phyloP scores from a whole-genome alignment of 768 basidiomycete genomes.

The Russula olivacea region DNA sequence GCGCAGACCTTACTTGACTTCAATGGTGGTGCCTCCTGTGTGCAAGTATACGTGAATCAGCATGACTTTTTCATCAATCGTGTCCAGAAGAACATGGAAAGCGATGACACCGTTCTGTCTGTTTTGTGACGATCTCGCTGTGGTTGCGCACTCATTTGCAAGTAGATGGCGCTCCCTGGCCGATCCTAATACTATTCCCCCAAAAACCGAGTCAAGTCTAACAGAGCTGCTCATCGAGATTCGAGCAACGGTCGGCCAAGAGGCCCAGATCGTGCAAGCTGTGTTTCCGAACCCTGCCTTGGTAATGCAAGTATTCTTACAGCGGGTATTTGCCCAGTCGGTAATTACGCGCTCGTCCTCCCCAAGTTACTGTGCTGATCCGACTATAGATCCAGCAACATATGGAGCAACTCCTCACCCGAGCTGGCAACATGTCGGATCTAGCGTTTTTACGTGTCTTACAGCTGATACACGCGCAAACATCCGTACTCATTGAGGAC shows the following conservation, averaged over 20 bases:
- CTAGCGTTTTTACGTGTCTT: constrained; percentile 87
- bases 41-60: constrained; percentile 98
- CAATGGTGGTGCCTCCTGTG: constrained; percentile 94
- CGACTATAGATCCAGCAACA: constrained; percentile 85
- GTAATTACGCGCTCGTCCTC: constrained; percentile 42
- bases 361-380: not conserved
- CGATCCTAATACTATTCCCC: constrained; percentile 71
- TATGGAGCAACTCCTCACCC: constrained; percentile 81
- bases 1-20: constrained; percentile 96
- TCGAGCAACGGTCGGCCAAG: constrained; percentile 84
- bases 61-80: constrained; percentile 99
- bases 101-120: constrained; percentile 53
- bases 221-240: constrained; percentile 82
- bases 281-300: constrained; percentile 95
- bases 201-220: constrained; percentile 74
- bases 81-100: constrained; percentile 56
- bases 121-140: not conserved
- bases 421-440: constrained; percentile 70
- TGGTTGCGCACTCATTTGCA: not conserved
- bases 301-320: constrained; percentile 97
- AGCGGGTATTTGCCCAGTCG: constrained; percentile 95
- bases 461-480: constrained; percentile 78
- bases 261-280: constrained; percentile 96
- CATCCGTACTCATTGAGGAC: constrained; percentile 78
- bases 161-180: constrained; percentile 75